Evolutionary conservation across 2,329 filamentous ascomycete genomes (phyloP).

Genomic region (Xylaria sp.): DNA sequence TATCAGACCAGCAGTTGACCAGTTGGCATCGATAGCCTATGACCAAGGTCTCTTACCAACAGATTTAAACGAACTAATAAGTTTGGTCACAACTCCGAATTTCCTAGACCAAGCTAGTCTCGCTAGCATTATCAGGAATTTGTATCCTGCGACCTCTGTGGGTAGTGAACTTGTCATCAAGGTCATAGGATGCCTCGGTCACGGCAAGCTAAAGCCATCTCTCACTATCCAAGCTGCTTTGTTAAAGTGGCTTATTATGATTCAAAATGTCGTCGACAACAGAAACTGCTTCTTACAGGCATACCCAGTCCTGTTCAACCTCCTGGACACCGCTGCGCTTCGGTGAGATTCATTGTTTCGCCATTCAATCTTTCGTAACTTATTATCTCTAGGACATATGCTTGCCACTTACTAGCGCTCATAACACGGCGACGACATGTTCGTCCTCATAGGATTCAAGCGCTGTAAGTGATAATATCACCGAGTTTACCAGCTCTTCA

Average conservation of each 20-base stretch:
- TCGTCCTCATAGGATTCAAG: conserved; percentile 83
- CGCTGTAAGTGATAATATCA: conserved; percentile 63
- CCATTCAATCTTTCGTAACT: conserved; percentile 29
- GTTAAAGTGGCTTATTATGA: conserved; percentile 81
- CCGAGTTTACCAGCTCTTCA: background rate
- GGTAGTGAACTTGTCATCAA: conserved; percentile 69
- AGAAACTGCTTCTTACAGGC: conserved; percentile 72
- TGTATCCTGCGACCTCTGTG: conserved; percentile 79
- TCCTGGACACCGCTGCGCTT: conserved; percentile 82
- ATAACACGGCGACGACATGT: conserved; percentile 86
- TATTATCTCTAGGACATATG: conserved; percentile 57
- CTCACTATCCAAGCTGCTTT: conserved; percentile 76
- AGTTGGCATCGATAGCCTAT: conserved; percentile 71
- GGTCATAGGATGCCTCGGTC: conserved; percentile 78
- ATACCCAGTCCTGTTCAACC: conserved; percentile 82
- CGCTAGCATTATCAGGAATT: conserved; percentile 74
- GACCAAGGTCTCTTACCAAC: conserved; percentile 73
- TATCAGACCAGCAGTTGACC: conserved; percentile 73
- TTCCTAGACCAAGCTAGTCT: conserved; percentile 81
- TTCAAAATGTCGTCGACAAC: conserved; percentile 77
- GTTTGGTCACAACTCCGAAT: conserved; percentile 73
- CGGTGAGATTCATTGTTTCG: conserved; percentile 58
- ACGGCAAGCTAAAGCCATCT: conserved; percentile 79
- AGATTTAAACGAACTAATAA: conserved; percentile 71
- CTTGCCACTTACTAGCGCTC: conserved; percentile 82